Base-by-base conservation (phyloP, 2,329 filamentous ascomycete genomes). In the Xylaria sp. region DNA sequence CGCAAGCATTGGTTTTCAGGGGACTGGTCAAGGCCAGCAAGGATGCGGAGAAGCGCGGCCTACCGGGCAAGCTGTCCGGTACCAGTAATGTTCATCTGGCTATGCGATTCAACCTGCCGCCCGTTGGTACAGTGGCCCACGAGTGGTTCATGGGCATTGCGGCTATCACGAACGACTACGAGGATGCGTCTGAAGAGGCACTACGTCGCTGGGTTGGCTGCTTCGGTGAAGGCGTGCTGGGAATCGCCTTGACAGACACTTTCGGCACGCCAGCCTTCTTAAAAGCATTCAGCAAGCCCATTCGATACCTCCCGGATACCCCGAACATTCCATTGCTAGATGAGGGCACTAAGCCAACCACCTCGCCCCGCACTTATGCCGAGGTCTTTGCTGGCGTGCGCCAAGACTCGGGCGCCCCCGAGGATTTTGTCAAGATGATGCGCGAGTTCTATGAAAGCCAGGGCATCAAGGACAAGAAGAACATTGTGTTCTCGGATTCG, bases 101-200 rank as follows among this genome's bases (percentile, higher is more conserved):
- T 9, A 96, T 96, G 91, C 89, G 91, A 66, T 93, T 96, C 73
- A 86, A 85, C 41, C 85, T 97, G 42, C 77, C 85, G 2, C 92
- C 94, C 0, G 84, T 97, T 11, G 94, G 94, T 4, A 99, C 94
- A 0, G 83, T 86, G 1, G 94, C 94, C 0, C 94, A 99, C 69
- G 94, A 99, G 75, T 99, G 94, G 94, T 97, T 97, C 78, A 99
- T 99, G 94, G 92, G 91, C 39, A 93, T 96, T 59, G 94, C 94
- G 1, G 92, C 94, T 38, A 91, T 97, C 63, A 90, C 88, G 4
- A 82, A 91, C 59, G 84, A 97, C 73, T 99, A 99, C 69, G 82
- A 85, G 63, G 80, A 83, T 57, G 92, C 94, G 2, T 96, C 92
- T 37, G 91, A 96, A 71, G 82, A 88, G 60, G 92, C 91, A 0